Conservation (phyloP, 2,329 filamentous ascomycete genomes). For the Fusarium circinatum region DNA sequence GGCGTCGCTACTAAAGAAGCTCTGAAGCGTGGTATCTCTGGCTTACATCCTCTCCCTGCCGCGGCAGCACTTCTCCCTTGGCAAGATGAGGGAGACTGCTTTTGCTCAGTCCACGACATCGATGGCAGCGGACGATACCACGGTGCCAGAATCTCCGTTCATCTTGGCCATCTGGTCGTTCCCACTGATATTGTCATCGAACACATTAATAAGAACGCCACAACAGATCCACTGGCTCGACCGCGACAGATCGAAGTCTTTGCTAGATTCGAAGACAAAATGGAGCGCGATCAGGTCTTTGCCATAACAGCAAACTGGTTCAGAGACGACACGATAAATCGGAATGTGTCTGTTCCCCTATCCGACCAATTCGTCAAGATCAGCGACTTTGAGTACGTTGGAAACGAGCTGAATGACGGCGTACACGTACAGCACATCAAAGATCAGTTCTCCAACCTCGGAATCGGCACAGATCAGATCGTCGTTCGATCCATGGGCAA, state of each 20-base stretch:
- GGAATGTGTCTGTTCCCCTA: constrained; percentile 46
- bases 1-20: constrained; percentile 22
- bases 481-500: constrained; percentile 67
- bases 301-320: constrained; percentile 48
- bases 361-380: constrained; percentile 64
- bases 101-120: constrained; percentile 71
- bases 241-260: constrained; percentile 78
- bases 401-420: constrained; percentile 54
- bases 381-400: constrained; percentile 64
- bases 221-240: constrained; percentile 68
- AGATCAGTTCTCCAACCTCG: constrained; percentile 59
- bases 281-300: constrained; percentile 57
- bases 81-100: constrained; percentile 86
- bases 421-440: constrained; percentile 65
- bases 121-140: constrained; percentile 57
- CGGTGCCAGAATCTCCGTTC: constrained; percentile 73
- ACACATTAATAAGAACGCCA: constrained; percentile 72
- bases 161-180: constrained; percentile 66
- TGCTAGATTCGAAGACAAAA: constrained; percentile 64
- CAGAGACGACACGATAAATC: constrained; percentile 45
- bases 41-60: constrained; percentile 49
- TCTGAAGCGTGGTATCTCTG: constrained; percentile 32
- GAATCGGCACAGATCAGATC: constrained; percentile 61
- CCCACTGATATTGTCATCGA: constrained; percentile 78
- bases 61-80: constrained; percentile 72